Percentiles rank a stretch among this genome's conserved stretches.
These are phyloP conservation scores for Haplosporangium gracile DNA, from an alignment of 192 early-diverging fungal genomes.

Conservation along the genomic window DNA sequence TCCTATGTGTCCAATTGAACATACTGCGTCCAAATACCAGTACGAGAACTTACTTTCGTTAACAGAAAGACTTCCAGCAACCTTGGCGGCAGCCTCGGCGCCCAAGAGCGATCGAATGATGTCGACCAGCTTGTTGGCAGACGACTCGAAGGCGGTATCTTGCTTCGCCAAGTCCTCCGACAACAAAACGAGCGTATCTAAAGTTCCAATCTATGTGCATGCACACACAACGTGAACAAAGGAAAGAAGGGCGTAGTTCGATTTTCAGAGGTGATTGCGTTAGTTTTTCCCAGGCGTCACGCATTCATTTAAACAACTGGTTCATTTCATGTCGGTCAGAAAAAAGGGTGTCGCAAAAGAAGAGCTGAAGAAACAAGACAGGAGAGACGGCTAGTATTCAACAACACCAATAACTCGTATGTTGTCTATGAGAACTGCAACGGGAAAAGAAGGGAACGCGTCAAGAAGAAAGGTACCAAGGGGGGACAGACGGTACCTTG, in stretches of 20 bases:
- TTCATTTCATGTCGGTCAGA: neutral
- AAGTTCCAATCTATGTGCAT: conserved; percentile 85
- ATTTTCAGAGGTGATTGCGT: neutral
- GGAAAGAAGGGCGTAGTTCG: conserved; percentile 7
- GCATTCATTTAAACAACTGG: neutral
- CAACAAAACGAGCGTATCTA: conserved; percentile 92
- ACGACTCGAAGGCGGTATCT: conserved; percentile 82
- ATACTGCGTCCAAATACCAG: neutral
- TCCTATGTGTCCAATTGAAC: neutral
- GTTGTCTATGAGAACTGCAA: neutral
- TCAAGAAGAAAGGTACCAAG: neutral
- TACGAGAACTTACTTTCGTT: conserved; percentile 79
- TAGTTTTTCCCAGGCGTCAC: conserved; percentile 10
- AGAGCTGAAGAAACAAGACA: neutral
- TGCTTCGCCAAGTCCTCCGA: conserved; percentile 95
- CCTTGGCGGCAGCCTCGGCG: conserved; percentile 65
- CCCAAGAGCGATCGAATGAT: conserved; percentile 82
- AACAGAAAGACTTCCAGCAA: conserved; percentile 76
- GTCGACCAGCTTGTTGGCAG: conserved; percentile 87
- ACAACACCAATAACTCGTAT: neutral
- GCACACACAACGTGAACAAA: neutral
- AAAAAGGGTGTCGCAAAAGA: neutral
- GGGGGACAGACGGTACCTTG: conserved; percentile 69
- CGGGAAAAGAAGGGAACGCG: neutral
- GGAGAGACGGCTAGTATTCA: neutral